Percentiles rank a stretch among this genome's conserved stretches.
These are phyloP conservation scores for Mycena polygramma DNA, from an alignment of 768 basidiomycete species.

Conservation along the genomic window DNA sequence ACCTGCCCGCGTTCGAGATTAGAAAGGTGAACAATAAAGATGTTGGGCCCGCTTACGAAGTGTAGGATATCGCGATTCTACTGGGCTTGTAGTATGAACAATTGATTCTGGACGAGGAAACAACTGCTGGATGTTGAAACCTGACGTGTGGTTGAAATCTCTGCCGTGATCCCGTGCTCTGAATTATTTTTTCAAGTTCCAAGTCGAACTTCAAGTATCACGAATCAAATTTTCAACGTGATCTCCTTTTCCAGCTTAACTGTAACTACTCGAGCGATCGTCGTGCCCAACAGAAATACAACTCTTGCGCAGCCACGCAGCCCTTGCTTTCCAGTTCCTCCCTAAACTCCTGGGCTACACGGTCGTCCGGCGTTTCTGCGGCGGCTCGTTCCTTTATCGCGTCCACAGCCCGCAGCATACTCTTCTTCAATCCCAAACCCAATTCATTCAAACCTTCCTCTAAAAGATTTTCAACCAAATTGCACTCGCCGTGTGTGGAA, in stretches of 20 bases:
- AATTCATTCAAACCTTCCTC: background rate
- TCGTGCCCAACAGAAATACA: slow-evolving; percentile 1
- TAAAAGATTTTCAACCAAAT: background rate
- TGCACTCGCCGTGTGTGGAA: background rate
- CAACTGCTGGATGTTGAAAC: too few relatives aligned
- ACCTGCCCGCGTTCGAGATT: slow-evolving; percentile 9
- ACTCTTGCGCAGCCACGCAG: background rate
- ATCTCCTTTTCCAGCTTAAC: too few relatives aligned
- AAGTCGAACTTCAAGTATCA: too few relatives aligned
- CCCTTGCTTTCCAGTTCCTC: background rate
- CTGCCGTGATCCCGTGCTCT: too few relatives aligned
- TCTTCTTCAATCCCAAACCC: background rate
- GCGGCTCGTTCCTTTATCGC: background rate
- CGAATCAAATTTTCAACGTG: too few relatives aligned
- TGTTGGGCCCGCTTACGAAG: background rate
- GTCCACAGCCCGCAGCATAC: background rate
- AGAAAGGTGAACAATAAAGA: background rate
- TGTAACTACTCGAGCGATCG: background rate
- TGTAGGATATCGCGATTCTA: background rate
- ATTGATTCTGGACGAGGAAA: too few relatives aligned
- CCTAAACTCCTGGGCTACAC: background rate
- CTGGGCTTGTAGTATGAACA: too few relatives aligned
- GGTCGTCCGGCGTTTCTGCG: background rate
- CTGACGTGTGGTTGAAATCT: too few relatives aligned
- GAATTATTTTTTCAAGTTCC: too few relatives aligned